phyloP scores from a whole-genome alignment of 345 rosid species.

The Trapa incisa region DNA sequence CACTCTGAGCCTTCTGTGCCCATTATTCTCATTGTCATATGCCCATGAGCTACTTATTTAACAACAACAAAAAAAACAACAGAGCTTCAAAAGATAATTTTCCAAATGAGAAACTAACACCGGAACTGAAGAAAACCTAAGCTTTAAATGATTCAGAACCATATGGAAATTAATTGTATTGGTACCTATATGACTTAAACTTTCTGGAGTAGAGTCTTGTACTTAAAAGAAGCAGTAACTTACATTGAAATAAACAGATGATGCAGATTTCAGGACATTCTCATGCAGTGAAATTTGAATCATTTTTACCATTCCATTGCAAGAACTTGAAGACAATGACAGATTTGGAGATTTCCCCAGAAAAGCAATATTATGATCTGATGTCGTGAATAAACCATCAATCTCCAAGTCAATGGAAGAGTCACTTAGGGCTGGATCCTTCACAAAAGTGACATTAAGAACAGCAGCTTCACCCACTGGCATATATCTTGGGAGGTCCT shows the following conservation, averaged over 20 bases:
- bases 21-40: too few relatives aligned
- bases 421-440: constrained; percentile 29
- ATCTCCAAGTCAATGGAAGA: constrained; percentile 42
- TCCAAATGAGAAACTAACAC: too few relatives aligned
- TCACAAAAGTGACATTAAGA: constrained; percentile 49
- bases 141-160: too few relatives aligned
- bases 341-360: constrained; percentile 9
- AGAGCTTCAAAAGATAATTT: too few relatives aligned
- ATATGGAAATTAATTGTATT: too few relatives aligned
- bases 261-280: constrained; percentile 48
- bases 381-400: constrained; percentile 38
- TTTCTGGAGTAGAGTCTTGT: neutral
- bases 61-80: too few relatives aligned
- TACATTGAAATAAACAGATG: constrained; percentile 54
- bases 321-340: constrained; percentile 12
- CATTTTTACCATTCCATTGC: constrained; percentile 27
- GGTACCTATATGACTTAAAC: neutral
- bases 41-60: too few relatives aligned
- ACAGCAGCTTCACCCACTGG: constrained; percentile 34
- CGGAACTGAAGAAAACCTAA: too few relatives aligned
- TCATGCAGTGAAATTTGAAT: constrained; percentile 37
- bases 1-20: too few relatives aligned
- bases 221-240: constrained; percentile 15
- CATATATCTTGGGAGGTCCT: constrained; percentile 49
- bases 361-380: constrained; percentile 6